Evolutionary conservation across 2,329 filamentous ascomycete genomes (phyloP), one percentile per base, ranked within the genome.

Genomic region (Diaporthe vexans): DNA sequence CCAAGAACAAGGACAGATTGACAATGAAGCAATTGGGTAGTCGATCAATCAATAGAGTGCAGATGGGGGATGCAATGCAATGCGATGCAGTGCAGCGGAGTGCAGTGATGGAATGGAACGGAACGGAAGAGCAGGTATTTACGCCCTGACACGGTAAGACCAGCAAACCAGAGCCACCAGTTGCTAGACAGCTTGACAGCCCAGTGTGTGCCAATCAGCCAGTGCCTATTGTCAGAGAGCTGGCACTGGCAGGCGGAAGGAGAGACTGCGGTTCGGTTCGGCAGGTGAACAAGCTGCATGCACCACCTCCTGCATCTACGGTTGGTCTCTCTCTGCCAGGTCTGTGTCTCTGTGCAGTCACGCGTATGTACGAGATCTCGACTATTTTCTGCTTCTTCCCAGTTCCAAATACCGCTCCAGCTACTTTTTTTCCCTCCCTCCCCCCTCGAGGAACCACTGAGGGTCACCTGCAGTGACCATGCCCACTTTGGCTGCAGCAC

Each of bases 401-500:
- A 24, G 19, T 11, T 15, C n/a, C n/a, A 21, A 68, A 52, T 40
- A 33, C 63, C 9, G 63, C 63, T 29, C 52, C 63, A 21, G 29
- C 40, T 68, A 33, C n/a, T 68, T 68, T 51, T 40, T 54, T n/a
- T 24, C 6, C 43, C 26, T 17, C n/a, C 21, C 19, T n/a, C 26
- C 21, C 43, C 26, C 26, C 11, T 6, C 19, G 46, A 52, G 46
- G 46, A 26, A 43, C 59, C 40, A 37, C 0, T 37, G 29, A 37
- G 61, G 61, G 46, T 67, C 61, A 67, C 43, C 61, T 67, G 63
- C 46, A 67, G 63, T 54, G 48, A 54, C 52, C 63, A 13, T 54
- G 26, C 63, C 63, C 63, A 40, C 48, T 68, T 51, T 40, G 48
- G 33, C 48, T 68, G 33, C 63, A 68, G 46, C 63, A 40, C 33